phyloP scores from a whole-genome alignment of 192 early-diverging fungal genomes.

The Gonapodya prolifera region DNA sequence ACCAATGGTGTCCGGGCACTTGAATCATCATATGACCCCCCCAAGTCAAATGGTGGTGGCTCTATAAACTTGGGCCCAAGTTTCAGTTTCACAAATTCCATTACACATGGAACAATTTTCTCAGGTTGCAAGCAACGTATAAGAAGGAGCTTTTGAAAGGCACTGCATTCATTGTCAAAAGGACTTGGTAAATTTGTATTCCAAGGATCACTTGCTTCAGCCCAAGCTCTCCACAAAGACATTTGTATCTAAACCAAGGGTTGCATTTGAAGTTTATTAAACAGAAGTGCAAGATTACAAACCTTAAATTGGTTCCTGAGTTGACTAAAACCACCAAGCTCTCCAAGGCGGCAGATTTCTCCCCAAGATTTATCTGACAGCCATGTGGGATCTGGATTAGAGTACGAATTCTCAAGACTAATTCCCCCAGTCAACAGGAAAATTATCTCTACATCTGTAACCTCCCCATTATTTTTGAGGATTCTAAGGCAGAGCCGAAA shows the following conservation, averaged over 20 bases:
- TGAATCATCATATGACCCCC: conserved; percentile 42
- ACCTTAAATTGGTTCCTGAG: conserved; percentile 23
- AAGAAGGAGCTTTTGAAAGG: conserved; percentile 36
- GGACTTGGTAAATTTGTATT: conserved; percentile 7
- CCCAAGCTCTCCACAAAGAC: background rate
- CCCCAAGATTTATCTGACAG: conserved; percentile 37
- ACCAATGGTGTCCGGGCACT: conserved; percentile 32
- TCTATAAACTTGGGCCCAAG: conserved; percentile 42
- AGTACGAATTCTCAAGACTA: background rate
- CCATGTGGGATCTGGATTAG: conserved; percentile 25
- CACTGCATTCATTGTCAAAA: conserved; percentile 25
- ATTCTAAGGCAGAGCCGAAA: conserved; percentile 39
- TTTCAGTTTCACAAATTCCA: conserved; percentile 35
- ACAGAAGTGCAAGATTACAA: conserved; percentile 33
- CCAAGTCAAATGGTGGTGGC: conserved; percentile 45
- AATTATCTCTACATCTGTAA: conserved; percentile 35
- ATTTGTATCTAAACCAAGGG: background rate
- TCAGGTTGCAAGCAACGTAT: conserved; percentile 38
- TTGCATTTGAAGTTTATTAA: too few species aligned
- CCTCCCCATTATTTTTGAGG: conserved; percentile 27
- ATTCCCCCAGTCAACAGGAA: conserved; percentile 45
- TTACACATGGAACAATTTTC: conserved; percentile 34
- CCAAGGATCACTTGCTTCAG: background rate
- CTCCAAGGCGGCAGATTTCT: conserved; percentile 33
- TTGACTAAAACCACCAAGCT: conserved; percentile 19